Evolutionary conservation across 257 asterid genomes (phyloP).

Genomic region (Anisodus acutangulus): DNA sequence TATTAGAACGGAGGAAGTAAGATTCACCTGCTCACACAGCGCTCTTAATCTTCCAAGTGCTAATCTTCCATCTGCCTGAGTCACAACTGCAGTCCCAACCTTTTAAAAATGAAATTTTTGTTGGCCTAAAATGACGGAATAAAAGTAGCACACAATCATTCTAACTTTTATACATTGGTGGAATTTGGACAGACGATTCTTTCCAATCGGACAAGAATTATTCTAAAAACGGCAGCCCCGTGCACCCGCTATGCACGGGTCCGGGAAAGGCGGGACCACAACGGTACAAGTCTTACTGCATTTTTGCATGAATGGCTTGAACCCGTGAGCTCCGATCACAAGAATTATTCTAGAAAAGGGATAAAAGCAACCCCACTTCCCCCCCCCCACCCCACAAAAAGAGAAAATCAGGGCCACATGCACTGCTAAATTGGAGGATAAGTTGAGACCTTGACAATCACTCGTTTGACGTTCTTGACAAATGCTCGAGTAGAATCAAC

Average conservation of each 20-base stretch:
- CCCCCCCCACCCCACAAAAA: too few species aligned
- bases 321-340: too few species aligned
- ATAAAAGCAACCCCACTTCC: too few species aligned
- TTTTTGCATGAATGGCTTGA: too few species aligned
- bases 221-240: background rate
- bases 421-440: background rate
- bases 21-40: conserved; percentile 88
- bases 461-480: conserved; percentile 22
- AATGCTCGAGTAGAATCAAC: conserved; percentile 15
- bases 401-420: background rate
- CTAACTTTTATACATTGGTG: background rate
- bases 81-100: conserved; percentile 93
- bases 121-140: background rate
- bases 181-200: too few species aligned
- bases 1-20: background rate
- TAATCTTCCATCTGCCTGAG: conserved; percentile 74
- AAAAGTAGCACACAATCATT: too few species aligned
- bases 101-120: conserved; percentile 30
- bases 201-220: conserved; percentile 14
- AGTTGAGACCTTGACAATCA: conserved; percentile 23
- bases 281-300: too few species aligned
- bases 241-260: too few species aligned
- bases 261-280: background rate
- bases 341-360: too few species aligned
- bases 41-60: conserved; percentile 97